Percentiles rank a stretch among this genome's conserved stretches.
These are phyloP conservation scores for Hymenoscyphus fraxineus DNA, from an alignment of 2,329 filamentous ascomycete species.

Conservation along the genomic window DNA sequence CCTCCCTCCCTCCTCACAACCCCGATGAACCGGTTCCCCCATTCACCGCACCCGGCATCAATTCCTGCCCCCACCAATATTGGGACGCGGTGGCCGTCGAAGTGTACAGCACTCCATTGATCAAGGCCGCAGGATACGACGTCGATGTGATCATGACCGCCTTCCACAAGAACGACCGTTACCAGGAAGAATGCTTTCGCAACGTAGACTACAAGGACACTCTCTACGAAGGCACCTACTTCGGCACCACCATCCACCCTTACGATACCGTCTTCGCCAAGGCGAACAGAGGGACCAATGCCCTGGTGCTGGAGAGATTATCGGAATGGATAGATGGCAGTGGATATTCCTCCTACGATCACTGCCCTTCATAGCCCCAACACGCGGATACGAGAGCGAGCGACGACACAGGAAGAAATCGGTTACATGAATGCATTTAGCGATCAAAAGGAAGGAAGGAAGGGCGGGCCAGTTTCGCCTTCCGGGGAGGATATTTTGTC, in stretches of 20 bases:
- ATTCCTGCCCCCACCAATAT: slow-evolving; percentile 26
- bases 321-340: slow-evolving; percentile 24
- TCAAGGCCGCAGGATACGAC: slow-evolving; percentile 27
- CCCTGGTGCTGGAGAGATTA: slow-evolving; percentile 19
- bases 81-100: slow-evolving; percentile 26
- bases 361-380: slow-evolving; percentile 5
- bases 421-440: too few species aligned
- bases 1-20: background rate
- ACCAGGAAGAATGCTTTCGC: slow-evolving; percentile 11
- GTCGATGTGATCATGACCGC: slow-evolving; percentile 30
- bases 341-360: slow-evolving; percentile 30
- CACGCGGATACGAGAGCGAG: background rate
- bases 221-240: slow-evolving; percentile 25
- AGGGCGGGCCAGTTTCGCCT: too few species aligned
- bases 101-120: slow-evolving; percentile 22
- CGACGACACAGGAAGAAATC: too few species aligned
- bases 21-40: background rate
- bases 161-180: slow-evolving; percentile 21
- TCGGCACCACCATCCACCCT: slow-evolving; percentile 28
- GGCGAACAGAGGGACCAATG: slow-evolving; percentile 27
- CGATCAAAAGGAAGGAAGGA: too few species aligned
- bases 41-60: slow-evolving; percentile 24
- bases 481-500: too few species aligned
- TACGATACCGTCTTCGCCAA: slow-evolving; percentile 32
- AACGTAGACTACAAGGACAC: slow-evolving; percentile 21